Evolutionary conservation across 768 basidiomycete genomes (phyloP), one percentile per base, ranked within the genome.

Genomic region (Leucocoprinus sp.): DNA sequence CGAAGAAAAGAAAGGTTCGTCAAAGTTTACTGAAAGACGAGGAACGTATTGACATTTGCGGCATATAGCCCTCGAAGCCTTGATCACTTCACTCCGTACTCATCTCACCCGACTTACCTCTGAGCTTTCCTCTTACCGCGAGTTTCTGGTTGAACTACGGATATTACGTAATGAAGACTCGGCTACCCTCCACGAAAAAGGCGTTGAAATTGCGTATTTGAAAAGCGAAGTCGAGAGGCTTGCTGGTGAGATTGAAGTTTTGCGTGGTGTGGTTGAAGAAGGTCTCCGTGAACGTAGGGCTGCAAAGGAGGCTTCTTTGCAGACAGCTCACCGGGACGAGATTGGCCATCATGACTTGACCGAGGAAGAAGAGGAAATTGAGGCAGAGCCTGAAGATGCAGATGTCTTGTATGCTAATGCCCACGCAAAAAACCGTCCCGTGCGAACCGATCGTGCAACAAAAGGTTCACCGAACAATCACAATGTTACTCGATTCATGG

Each of bases 221-320:
- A 72, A 74, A 28, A 68, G 73, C 8, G 87, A 93, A 55, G 84
- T 97, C 5, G 87, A 93, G 54, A 64, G 82, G 34, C 74, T 96
- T 4, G 82, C 77, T 0, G 80, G 81, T 3, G 92, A 98, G 62
- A 87, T 97, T 2, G 84, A 86, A 49, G 83, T 89, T 2, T 69
- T 96, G n/a, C 69, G 85, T 8, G 84, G 80, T 1, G 84, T 93
- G 0, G 88, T 97, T 1, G 87, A 93, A 60, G 84, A 88, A 48
- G 90, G 90, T 3, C 68, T 96, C 43, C 76, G 81, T 50, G 88
- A 90, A 51, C 63, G 91, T 21, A 65, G 83, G 29, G 62, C 69
- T 29, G 69, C 67, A 2, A 64, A 81, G 49, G 80, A 84, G 42
- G 57, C 54, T 0, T 55, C 57, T 4, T 44, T 59, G 36, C 49